These are phyloP conservation scores for Phytophthora lateralis DNA, from an alignment of 352 stramenopile species.

Conservation along the genomic window DNA sequence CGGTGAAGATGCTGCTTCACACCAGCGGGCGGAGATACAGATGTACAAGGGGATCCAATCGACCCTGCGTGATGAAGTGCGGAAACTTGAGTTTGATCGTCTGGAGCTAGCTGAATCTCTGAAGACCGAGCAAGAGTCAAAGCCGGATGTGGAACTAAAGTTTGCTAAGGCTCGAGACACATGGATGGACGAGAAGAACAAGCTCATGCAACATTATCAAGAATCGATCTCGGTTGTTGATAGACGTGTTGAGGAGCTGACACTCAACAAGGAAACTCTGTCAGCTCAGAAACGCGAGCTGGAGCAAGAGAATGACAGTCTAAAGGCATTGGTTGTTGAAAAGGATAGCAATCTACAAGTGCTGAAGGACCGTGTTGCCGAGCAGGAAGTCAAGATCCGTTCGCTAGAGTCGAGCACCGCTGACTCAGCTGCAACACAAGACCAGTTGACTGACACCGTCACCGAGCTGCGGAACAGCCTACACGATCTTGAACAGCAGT, in stretches of 20 bases:
- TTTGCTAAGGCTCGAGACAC: conserved; percentile 20
- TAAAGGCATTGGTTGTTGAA: conserved; percentile 19
- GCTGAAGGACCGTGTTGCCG: conserved; percentile 16
- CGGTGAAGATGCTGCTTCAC: conserved; percentile 20
- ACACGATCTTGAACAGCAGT: conserved; percentile 23
- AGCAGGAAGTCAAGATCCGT: conserved; percentile 28
- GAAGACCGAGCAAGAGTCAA: conserved; percentile 38
- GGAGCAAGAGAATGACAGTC: conserved; percentile 23
- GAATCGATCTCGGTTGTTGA: conserved; percentile 24
- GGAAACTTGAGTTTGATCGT: conserved; percentile 36
- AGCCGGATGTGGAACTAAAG: conserved; percentile 27
- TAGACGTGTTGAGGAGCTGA: conserved; percentile 26
- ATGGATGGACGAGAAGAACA: conserved; percentile 32
- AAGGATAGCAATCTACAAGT: conserved; percentile 21
- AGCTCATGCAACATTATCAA: conserved; percentile 20
- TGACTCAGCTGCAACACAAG: conserved; percentile 15
- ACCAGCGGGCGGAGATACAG: conserved; percentile 26
- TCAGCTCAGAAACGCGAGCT: conserved; percentile 22
- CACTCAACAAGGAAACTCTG: conserved; percentile 7
- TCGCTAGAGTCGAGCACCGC: conserved; percentile 17
- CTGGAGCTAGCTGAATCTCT: conserved; percentile 29
- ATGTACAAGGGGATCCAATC: conserved; percentile 38
- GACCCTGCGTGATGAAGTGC: conserved; percentile 32
- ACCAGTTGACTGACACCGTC: conserved; percentile 17
- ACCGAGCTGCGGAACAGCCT: conserved; percentile 22